Conservation (phyloP, 2,329 filamentous ascomycete genomes). For the Trichoderma sp. region DNA sequence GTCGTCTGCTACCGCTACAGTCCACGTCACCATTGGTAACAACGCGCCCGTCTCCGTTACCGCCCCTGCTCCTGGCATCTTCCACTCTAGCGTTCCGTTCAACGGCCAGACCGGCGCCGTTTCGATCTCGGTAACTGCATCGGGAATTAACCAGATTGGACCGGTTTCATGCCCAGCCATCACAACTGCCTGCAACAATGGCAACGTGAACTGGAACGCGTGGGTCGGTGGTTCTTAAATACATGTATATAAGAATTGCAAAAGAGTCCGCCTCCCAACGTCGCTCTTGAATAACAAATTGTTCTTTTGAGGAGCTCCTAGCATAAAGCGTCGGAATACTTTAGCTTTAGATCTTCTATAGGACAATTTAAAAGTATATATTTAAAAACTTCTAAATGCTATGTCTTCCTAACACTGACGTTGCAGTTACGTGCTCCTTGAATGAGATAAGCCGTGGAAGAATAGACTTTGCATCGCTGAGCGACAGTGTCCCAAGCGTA, state of each 20-base stretch:
- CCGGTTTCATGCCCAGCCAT: conserved; percentile 14
- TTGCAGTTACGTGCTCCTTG: too few species aligned
- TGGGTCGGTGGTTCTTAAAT: conserved; percentile 20
- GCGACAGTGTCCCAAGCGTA: too few species aligned
- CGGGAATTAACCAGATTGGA: not conserved
- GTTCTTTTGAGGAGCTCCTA: too few species aligned
- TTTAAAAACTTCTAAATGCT: too few species aligned
- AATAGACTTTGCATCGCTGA: too few species aligned
- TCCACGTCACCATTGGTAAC: conserved; percentile 31
- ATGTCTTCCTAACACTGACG: too few species aligned
- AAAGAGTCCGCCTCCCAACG: not conserved
- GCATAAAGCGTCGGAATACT: too few species aligned
- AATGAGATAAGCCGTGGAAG: too few species aligned
- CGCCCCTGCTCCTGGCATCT: conserved; percentile 29
- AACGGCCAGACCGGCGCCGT: conserved; percentile 28
- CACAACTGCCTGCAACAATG: conserved; percentile 17
- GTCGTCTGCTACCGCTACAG: conserved; percentile 24
- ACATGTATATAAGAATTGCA: not conserved
- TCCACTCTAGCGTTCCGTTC: conserved; percentile 31
- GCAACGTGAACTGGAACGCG: conserved; percentile 22
- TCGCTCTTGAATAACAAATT: not conserved
- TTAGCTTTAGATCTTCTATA: too few species aligned
- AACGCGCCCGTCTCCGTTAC: not conserved
- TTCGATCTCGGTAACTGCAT: conserved; percentile 23
- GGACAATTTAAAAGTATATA: too few species aligned